Evolutionary conservation across 805 yeast genomes (phyloP).

Genomic region (Candida manassasensis): DNA sequence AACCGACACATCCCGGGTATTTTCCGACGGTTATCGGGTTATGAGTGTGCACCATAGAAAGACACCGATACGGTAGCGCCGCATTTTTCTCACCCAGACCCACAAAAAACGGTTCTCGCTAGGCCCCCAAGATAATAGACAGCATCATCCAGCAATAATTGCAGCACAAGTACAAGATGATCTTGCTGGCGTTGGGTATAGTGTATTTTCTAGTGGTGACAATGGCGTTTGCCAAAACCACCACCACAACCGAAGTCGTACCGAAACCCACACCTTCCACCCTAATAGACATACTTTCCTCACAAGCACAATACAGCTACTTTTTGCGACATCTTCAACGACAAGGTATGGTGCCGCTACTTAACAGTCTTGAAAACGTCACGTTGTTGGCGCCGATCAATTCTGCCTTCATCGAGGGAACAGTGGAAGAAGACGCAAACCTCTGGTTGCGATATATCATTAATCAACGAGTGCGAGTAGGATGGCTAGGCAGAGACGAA

Average conservation of each 20-base stretch:
- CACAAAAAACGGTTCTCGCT: no score
- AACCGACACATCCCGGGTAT: no score
- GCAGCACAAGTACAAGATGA: no score
- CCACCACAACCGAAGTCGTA: conserved; percentile 9
- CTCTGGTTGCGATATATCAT: conserved; percentile 27
- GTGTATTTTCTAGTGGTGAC: no score
- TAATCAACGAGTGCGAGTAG: conserved; percentile 29
- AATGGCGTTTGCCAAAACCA: conserved; percentile 1
- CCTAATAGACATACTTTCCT: conserved; percentile 65
- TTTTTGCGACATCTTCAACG: conserved; percentile 59
- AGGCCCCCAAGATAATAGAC: no score
- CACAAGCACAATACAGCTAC: conserved; percentile 61
- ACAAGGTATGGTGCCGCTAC: conserved; percentile 54
- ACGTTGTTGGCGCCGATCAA: conserved; percentile 81
- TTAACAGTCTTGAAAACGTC: conserved; percentile 57
- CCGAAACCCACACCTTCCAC: conserved; percentile 31
- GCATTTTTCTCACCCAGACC: no score
- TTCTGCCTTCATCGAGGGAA: conserved; percentile 53
- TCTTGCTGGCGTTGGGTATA: conserved; percentile 8
- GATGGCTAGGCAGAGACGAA: conserved; percentile 20
- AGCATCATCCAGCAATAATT: no score
- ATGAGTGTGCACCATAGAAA: no score
- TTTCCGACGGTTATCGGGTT: no score
- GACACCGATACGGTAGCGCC: no score
- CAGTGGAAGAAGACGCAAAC: conserved; percentile 7